Evolutionary conservation across 148 eudicot genomes (phyloP), one percentile per base, ranked within the genome.

Genomic region (Chenopodium berlandieri): DNA sequence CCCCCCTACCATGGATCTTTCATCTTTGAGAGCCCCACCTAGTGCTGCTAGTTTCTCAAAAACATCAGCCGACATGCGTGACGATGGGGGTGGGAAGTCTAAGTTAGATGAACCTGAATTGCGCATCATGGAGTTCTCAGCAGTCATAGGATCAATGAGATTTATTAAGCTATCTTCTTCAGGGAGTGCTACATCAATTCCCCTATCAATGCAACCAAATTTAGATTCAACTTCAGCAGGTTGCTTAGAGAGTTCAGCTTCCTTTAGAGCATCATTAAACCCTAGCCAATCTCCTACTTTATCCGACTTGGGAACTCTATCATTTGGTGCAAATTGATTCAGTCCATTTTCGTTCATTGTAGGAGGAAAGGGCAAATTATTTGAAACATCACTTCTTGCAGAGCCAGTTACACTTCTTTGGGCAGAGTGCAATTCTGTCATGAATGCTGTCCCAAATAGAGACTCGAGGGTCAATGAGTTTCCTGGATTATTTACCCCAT

Each of bases 391-490:
- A 48, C 54, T 75, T 78, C 77, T 78, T 30, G 88, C 79, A 85
- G 92, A 82, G 68, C 84, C 91, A 76, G 11, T 81, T 3, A 90
- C 71, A 80, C 85, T 88, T 77, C 87, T 87, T 79, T 90, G 98
- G 73, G 84, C 87, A 73, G 98, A 94, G 54, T 97, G 90, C 85
- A 97, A 88, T 85, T 97, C 97, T 73, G 87, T 89, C 98, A 94
- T 97, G 82, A 94, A 94, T 88, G 97, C 95, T 78, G 91, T 79
- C 52, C 99, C 98, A 85, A 94, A 94, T 17, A 97, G 90, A 22
- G 98, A 68, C 82, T 97, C 97, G 65, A 94, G 92, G 25, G 99
- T 92, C 80, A 89, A 85, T 34, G 85, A 60, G 78, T 84, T 88
- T 74, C 91, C 91, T 1, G 87, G 70, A 66, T 71, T 81, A 40